Base-by-base conservation (phyloP, 2,329 filamentous ascomycete species). In the Fusarium agapanthi region DNA sequence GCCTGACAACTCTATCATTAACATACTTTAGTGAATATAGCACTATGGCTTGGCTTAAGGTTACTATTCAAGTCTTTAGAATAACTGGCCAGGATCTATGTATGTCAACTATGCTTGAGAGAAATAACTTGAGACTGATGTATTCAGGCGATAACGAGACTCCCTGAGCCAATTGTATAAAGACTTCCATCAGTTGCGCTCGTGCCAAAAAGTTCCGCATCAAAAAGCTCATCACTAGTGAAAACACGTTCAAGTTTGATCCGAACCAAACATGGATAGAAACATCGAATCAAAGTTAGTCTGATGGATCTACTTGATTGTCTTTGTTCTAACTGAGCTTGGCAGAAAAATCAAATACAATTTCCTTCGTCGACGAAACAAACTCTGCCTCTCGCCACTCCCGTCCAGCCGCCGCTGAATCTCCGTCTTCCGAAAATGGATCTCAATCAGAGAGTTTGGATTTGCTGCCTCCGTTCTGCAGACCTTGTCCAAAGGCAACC, bases 311-410 rank as follows among this genome's bases (percentile, higher is more conserved):
- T 12, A 5, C 2, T 15, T 16, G 1, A 8, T n/a, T 12, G 14
- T 0, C 0, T 4, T 6, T 47, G 3, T 6, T 12, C 2, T 47
- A 11, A 47, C 20, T 2, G 0, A 48, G 14, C 5, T n/a, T 3
- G 10, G 18, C 5, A 48, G 28, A n/a, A 30, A 32, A 48, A 32
- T 32, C 45, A 48, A 48, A 48, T 2, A 0, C 14, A 2, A 48
- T 48, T 18, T 48, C 45, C 0, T 48, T 30, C n/a, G 20, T 48
- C 5, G 28, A 32, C 15, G 45, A 32, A n/a, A 48, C 28, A 48
- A 48, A 22, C 45, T 48, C 45, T 6, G 45, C 28, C 0, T 32
- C 45, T 30, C 45, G 45, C 20, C 45, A 48, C 45, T 48, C 45
- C 45, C 20, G 28, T 18, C 0, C 28, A 8, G 8, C 10, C 1